Base-by-base conservation (phyloP, 352 stramenopile genomes). In the Phytophthora kernoviae region DNA sequence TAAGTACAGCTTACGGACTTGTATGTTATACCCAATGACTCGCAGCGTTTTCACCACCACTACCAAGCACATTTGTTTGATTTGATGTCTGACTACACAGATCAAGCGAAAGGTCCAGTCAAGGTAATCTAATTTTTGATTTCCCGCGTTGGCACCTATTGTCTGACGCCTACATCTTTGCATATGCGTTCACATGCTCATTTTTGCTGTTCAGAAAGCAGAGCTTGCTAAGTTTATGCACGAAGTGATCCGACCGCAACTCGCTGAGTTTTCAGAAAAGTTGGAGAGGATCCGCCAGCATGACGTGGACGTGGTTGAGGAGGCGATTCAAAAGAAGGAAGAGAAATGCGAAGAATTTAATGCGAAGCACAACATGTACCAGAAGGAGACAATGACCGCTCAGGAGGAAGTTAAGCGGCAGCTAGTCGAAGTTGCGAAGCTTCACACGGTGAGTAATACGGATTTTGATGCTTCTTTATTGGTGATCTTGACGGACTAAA, bases 41-140 rank as follows among this genome's bases (percentile, higher is more conserved):
- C 33, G 9, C 36, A 93, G 84, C 71, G 79, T 20, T 93, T 93
- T 53, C 91, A 87, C 50, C 73, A 84, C 43, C 66, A 85, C 40
- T 93, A 91, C 39, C 84, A 93, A 66, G 61, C 65, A 5, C 73
- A 81, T 53, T 43, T 93, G 32, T 82, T 85, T 45, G 77, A 91
- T 24, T 42, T 93, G 22, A 90, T 93, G 65, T 73, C 75, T 10
- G 62, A 81, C 42, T 93, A 88, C 62, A 88, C 80, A 4, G 79
- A 90, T 18, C 76, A 79, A 40, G 84, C 80, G 5, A 72, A 79
- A 37, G 81, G 84, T 7, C 79, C 84, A 10, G 64, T 75, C 10
- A 84, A 81, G 73, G 81, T 93, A 67, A 21, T 42, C 10, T 14
- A 40, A 4, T 5, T 14, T 40, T 17, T 30, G 24, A 30, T 30